Evolutionary conservation across 1,284 basidiomycete species (phyloP), one percentile per base, ranked within the genome.

Genomic region (Sporisorium sorghi): DNA sequence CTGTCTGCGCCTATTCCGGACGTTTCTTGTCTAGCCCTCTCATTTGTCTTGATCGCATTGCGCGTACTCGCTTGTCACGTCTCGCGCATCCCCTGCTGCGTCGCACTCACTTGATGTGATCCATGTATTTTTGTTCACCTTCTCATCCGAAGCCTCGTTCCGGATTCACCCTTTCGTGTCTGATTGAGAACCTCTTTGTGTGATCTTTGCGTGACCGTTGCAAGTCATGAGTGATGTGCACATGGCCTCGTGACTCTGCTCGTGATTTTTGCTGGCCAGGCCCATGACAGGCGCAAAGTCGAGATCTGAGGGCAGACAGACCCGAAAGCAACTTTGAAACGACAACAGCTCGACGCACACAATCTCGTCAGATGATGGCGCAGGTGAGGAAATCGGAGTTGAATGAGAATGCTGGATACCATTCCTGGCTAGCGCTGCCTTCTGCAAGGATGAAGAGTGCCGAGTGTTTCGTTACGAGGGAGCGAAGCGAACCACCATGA

Each of bases 401-500:
- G 35, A 17, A 37, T 37, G 35, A 17, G 35, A 37, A n/a, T 37
- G 15, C 35, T 37, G 4, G 35, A 11, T n/a, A n/a, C 35, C 35
- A 4, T n/a, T 17, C 35, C 17, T 30, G 17, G 44, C 44, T 17
- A 46, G 24, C 23, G 12, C 14, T 24, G 44, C 17, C 12, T 28
- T 23, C 26, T 46, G 26, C 44, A 46, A 8, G 44, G n/a, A 30
- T 30, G 26, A 28, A 19, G 8, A 30, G n/a, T 19, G n/a, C 28
- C 26, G 15, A 5, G 8, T 19, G 46, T 17, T 9, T n/a, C 17
- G 28, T 47, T 28, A 56, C 23, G 44, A 35, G 15, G 35, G 23
- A 7, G 44, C 47, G 32, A 85, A 80, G 19, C 79, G 75, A 17
- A 83, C 68, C 30, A 84, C 82, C 78, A 85, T 79, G 49, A 85